Evolutionary conservation across 768 basidiomycete genomes (phyloP), one percentile per base, ranked within the genome.

Genomic region (Serpula lacrymans): DNA sequence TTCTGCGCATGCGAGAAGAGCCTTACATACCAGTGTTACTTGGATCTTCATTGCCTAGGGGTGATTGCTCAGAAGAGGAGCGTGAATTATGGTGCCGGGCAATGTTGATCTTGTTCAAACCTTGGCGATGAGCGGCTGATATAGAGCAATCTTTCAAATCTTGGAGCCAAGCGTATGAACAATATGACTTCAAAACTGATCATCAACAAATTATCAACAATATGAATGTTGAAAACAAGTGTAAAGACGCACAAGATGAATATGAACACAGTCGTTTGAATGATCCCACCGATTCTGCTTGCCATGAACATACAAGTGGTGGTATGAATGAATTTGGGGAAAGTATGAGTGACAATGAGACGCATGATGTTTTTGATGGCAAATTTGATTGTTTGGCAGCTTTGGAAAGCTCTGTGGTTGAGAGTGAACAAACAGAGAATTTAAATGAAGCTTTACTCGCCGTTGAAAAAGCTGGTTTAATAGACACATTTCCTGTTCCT

Each of bases 21-120:
- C 36, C 36, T 23, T 9, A 30, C 2, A 23, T 50, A 7, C 48
- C 48, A 13, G 46, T 51, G 8, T 12, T 45, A 4, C n/a, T 47
- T 1, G 46, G 43, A 5, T 21, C 38, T 4, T 30, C 22, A 1
- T 13, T 48, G 3, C 43, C 46, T 1, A 36, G 46, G 2, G 4
- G n/a, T 2, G 46, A 48, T 25, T 6, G 35, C 8, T 21, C 11
- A 2, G 25, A 34, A 5, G 31, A 25, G 14, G 39, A 42, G 37
- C 23, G 34, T 16, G 42, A 43, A 39, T n/a, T 21, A 4, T 43
- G 34, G 20, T 14, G 20, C 7, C 25, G 28, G 17, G 26, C 37
- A 7, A 45, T 21, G 34, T 24, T 20, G n/a, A n/a, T 6, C 9
- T 27, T 43, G 16, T 43, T 43, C 27, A 39, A 39, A 20, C 42